Evolutionary conservation across 2,329 filamentous ascomycete genomes (phyloP).

Genomic region (Pseudocercospora crystallina): DNA sequence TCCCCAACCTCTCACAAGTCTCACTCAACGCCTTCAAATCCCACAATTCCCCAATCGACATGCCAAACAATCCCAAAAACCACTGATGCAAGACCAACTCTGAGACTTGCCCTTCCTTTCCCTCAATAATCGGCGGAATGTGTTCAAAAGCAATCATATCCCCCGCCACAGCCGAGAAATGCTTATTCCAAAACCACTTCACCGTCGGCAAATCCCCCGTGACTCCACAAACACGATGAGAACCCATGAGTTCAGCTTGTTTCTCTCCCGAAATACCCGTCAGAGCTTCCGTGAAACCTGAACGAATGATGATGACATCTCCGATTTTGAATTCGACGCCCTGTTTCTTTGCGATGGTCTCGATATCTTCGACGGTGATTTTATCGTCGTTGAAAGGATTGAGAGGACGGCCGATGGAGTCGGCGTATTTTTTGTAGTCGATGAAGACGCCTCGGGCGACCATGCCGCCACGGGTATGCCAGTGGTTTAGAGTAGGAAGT

Average conservation of each 20-base stretch:
- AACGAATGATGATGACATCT: constrained; percentile 59
- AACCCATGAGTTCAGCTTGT: constrained; percentile 43
- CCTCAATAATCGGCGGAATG: constrained; percentile 33
- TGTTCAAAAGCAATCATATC: constrained; percentile 56
- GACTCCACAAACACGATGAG: constrained; percentile 39
- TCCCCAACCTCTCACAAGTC: constrained; percentile 37
- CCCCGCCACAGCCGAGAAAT: constrained; percentile 57
- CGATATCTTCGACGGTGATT: constrained; percentile 47
- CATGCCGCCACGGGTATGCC: constrained; percentile 54
- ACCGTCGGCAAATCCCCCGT: constrained; percentile 51
- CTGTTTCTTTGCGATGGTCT: constrained; percentile 47
- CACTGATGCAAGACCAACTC: constrained; percentile 40
- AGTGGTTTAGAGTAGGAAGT: constrained; percentile 42
- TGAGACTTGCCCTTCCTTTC: constrained; percentile 24
- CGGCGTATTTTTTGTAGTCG: constrained; percentile 60
- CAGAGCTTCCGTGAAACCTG: constrained; percentile 52
- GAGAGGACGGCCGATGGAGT: constrained; percentile 55
- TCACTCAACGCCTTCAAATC: constrained; percentile 43
- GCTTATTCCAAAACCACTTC: constrained; percentile 59
- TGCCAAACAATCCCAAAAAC: constrained; percentile 43
- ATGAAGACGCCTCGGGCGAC: constrained; percentile 58
- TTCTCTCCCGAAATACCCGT: constrained; percentile 39
- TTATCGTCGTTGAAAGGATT: constrained; percentile 51
- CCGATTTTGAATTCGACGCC: constrained; percentile 47
- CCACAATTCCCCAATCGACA: constrained; percentile 49